Evolutionary conservation across 1,139 yeast genomes (phyloP).

Genomic region (Candida labiduridarum): DNA sequence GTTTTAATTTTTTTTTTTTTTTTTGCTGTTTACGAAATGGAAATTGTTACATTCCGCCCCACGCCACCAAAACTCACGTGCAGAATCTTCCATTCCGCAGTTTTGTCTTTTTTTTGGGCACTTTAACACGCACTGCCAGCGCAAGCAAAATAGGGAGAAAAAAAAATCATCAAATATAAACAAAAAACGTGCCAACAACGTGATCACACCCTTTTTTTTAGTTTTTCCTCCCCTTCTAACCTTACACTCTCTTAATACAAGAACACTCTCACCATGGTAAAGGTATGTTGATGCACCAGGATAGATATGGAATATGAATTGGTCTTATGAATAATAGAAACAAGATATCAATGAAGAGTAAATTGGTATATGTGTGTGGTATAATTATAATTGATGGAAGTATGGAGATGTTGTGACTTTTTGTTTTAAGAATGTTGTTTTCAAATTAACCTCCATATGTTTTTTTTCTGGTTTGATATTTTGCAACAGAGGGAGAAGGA

Average conservation of each 20-base stretch:
- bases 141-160: not conserved
- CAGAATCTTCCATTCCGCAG: not conserved
- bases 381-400: not conserved
- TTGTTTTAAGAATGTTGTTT: not conserved
- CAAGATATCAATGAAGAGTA: too few relatives aligned
- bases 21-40: not conserved
- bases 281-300: slow-evolving; percentile 1
- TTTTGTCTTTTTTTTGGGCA: not conserved
- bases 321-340: not conserved
- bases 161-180: slow-evolving; percentile 1
- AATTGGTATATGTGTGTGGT: too few relatives aligned
- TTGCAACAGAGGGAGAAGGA: not conserved
- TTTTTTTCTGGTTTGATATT: not conserved
- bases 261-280: not conserved
- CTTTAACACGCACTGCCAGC: not conserved
- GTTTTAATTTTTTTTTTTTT: not conserved
- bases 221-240: not conserved
- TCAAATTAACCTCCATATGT: not conserved
- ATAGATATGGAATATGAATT: not conserved
- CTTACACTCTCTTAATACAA: not conserved
- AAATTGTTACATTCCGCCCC: not conserved
- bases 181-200: slow-evolving; percentile 9
- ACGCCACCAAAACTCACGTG: not conserved
- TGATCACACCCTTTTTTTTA: slow-evolving; percentile 5
- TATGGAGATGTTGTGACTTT: too few relatives aligned